Evolutionary conservation across 805 yeast genomes (phyloP).

Genomic region (Kuraishia ogatae): DNA sequence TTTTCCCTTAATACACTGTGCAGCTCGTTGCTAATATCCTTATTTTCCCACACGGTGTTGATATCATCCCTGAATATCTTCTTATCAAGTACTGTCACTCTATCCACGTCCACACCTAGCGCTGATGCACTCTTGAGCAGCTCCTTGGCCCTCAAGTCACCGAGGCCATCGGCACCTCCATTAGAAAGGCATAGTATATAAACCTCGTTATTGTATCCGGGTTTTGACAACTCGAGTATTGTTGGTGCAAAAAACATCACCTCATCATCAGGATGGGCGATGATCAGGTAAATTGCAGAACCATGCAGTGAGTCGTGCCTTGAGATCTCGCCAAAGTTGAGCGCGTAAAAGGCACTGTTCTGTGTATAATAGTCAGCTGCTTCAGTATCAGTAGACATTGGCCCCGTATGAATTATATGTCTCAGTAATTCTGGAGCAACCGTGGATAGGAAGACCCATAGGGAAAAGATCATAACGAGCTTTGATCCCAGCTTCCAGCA

Average conservation of each 20-base stretch:
- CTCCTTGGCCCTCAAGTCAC: conserved; percentile 54
- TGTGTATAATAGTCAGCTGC: not conserved
- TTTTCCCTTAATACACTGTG: conserved; percentile 5
- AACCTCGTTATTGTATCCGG: conserved; percentile 40
- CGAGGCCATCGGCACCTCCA: conserved; percentile 75
- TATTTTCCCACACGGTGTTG: conserved; percentile 52
- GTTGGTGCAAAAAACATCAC: conserved; percentile 95
- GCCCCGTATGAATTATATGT: not conserved
- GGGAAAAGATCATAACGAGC: not conserved
- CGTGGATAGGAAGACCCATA: conserved; percentile 4
- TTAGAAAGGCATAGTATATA: conserved; percentile 62
- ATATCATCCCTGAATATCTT: conserved; percentile 48
- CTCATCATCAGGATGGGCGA: conserved; percentile 98
- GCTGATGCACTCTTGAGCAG: conserved; percentile 43
- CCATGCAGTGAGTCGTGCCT: conserved; percentile 9
- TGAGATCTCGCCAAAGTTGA: conserved; percentile 14
- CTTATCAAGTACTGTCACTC: conserved; percentile 41
- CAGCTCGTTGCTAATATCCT: conserved; percentile 31
- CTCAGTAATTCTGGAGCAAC: not conserved
- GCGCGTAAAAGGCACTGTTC: conserved; percentile 8
- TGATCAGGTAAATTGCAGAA: conserved; percentile 28
- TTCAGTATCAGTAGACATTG: not conserved
- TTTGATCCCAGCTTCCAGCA: not conserved
- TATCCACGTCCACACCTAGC: conserved; percentile 36
- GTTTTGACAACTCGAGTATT: conserved; percentile 38